Evolutionary conservation across 2,329 filamentous ascomycete species (phyloP).

Genomic region (Xylariaceae sp.): DNA sequence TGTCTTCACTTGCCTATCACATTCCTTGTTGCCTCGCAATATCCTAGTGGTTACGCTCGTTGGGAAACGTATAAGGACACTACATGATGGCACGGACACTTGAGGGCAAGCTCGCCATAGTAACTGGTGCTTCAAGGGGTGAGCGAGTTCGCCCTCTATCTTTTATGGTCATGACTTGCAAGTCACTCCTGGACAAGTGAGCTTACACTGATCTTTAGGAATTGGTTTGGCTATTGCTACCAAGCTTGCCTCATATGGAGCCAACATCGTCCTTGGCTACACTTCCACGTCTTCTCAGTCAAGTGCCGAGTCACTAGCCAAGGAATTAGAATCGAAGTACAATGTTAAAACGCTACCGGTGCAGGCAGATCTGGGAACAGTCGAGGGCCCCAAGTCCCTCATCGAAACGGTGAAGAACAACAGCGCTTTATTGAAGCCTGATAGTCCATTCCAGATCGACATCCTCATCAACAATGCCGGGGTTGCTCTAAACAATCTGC

Average conservation of each 20-base stretch:
- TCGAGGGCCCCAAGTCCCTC: slow-evolving; percentile 55
- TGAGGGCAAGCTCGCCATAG: slow-evolving; percentile 72
- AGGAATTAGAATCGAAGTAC: slow-evolving; percentile 51
- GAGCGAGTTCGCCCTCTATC: slow-evolving; percentile 20
- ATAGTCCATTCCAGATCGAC: slow-evolving; percentile 60
- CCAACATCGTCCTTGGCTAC: slow-evolving; percentile 65
- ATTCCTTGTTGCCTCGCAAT: not conserved
- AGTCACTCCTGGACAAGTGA: not conserved
- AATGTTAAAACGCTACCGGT: slow-evolving; percentile 56
- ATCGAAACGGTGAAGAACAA: slow-evolving; percentile 50
- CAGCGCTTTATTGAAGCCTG: slow-evolving; percentile 43
- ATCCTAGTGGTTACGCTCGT: too few species aligned
- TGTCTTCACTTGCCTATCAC: slow-evolving; percentile 27
- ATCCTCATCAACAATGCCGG: slow-evolving; percentile 88
- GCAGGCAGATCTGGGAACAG: slow-evolving; percentile 65
- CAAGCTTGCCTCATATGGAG: slow-evolving; percentile 68
- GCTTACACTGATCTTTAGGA: slow-evolving; percentile 42
- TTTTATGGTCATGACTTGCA: not conserved
- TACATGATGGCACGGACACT: slow-evolving; percentile 35
- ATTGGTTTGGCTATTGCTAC: slow-evolving; percentile 62
- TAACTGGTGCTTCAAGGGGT: slow-evolving; percentile 78
- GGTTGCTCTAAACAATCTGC: slow-evolving; percentile 57
- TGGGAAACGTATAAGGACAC: not conserved
- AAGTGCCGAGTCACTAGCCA: slow-evolving; percentile 56
- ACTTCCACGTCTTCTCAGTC: slow-evolving; percentile 42